Evolutionary conservation across 306 rosid genomes (phyloP), one percentile per base, ranked within the genome.

Genomic region (Dalbergia cultrata): DNA sequence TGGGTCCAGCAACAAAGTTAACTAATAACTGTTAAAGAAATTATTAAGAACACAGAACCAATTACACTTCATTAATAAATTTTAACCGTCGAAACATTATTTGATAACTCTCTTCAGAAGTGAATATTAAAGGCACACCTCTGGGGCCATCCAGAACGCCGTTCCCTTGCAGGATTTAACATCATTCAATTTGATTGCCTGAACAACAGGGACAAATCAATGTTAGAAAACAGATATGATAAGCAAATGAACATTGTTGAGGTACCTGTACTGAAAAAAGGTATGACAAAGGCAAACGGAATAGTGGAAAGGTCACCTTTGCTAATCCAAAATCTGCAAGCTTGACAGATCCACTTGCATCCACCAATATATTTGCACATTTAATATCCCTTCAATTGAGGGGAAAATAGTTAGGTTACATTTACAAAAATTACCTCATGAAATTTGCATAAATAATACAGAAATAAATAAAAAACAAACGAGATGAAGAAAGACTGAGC

Each of bases 141-240:
- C 99, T 10, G 99, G 99, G 43, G 99, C 99, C 99, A 95, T 95
- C 99, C 99, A 95, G 83, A 81, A 91, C 54, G 99, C 91, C 74
- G 99, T 95, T 62, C 99, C 99, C 83, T 90, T 88, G 85, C 90
- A 87, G 52, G 99, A 95, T 80, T 85, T 89, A 57, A 90, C 81
- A 72, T 95, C 97, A 62, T 95, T 93, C 62, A 91, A 49, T 85
- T 91, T 89, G 86, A 85, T 83, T 33, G 92, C 97, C 99, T 95
- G 87, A 71, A 84, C 78, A 72, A 53, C 18, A 70, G 14, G 3
- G 78, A 80, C 2, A 16, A 67, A 33, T 19, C 57, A 83, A 77
- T 47, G n/a, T 78, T 41, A 74, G 82, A 58, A 63, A 80, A 64
- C 13, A 14, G 68, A 70, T 70, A 67, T 56, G 68, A 47, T 7